phyloP scores from a whole-genome alignment of 805 yeast species.

The Starmerella bombi region DNA sequence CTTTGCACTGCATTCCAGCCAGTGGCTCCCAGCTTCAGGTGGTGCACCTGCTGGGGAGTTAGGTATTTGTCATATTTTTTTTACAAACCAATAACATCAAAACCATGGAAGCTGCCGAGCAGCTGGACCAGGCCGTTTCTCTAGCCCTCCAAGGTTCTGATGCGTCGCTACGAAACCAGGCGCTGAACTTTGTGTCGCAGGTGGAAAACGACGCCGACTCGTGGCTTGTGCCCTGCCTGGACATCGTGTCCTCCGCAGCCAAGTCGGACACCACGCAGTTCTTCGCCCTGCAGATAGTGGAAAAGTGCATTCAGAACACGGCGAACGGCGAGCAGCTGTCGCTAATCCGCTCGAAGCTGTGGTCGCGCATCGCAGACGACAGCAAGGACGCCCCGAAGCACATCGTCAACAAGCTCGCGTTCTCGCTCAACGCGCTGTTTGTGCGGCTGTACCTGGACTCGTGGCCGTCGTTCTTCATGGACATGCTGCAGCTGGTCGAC shows the following conservation, averaged over 20 bases:
- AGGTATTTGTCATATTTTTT: not conserved
- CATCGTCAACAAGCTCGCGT: slow-evolving; percentile 45
- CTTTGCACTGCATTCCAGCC: too few species aligned
- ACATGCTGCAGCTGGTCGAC: slow-evolving; percentile 32
- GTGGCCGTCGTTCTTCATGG: slow-evolving; percentile 42
- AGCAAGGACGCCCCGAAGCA: slow-evolving; percentile 30
- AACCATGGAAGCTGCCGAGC: slow-evolving; percentile 27
- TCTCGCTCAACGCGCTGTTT: slow-evolving; percentile 41
- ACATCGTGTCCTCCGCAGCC: slow-evolving; percentile 28
- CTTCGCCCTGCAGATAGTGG: slow-evolving; percentile 54
- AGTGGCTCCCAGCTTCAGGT: too few species aligned
- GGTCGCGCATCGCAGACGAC: slow-evolving; percentile 30
- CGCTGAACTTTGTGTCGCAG: slow-evolving; percentile 34
- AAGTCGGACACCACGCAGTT: slow-evolving; percentile 45
- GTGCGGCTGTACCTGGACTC: slow-evolving; percentile 35
- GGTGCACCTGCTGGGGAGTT: too few species aligned
- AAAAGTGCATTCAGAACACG: slow-evolving; percentile 32
- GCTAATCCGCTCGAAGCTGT: slow-evolving; percentile 36
- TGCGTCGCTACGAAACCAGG: slow-evolving; percentile 41
- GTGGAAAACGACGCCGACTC: slow-evolving; percentile 32
- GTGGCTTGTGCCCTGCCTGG: slow-evolving; percentile 38
- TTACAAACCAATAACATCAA: not conserved
- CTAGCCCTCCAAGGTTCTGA: slow-evolving; percentile 64
- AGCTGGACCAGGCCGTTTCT: slow-evolving; percentile 78
- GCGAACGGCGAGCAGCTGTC: slow-evolving; percentile 36